Conservation (phyloP, 1,139 yeast species). For the Lodderomyces oxycetoniae region DNA sequence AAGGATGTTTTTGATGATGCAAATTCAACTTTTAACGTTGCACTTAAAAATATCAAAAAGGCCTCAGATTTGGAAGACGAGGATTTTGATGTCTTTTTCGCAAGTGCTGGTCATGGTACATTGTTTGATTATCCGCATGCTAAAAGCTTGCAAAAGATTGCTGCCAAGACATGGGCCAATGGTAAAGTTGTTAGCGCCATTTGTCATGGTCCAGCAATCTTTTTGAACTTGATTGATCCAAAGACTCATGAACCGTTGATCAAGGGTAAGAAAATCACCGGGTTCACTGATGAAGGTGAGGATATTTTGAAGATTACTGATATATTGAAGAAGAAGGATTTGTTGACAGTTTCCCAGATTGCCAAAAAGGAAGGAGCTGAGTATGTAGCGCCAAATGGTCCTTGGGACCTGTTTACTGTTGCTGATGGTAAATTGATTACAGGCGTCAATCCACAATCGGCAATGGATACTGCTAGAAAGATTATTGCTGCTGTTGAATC, state of each 20-base stretch:
- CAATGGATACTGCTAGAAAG: slow-evolving; percentile 42
- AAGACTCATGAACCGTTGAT: slow-evolving; percentile 40
- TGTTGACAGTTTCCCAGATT: slow-evolving; percentile 33
- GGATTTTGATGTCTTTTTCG: slow-evolving; percentile 52
- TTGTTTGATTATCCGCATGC: slow-evolving; percentile 55
- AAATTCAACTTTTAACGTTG: slow-evolving; percentile 33
- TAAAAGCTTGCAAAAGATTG: slow-evolving; percentile 39
- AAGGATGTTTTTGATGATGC: slow-evolving; percentile 31
- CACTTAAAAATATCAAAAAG: slow-evolving; percentile 32
- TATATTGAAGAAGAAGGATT: slow-evolving; percentile 28
- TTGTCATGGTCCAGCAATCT: slow-evolving; percentile 62
- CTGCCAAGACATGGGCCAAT: slow-evolving; percentile 40
- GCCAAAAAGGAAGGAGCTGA: slow-evolving; percentile 38
- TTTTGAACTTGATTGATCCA: slow-evolving; percentile 41
- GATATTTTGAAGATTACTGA: slow-evolving; percentile 31
- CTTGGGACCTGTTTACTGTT: slow-evolving; percentile 50
- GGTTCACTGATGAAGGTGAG: slow-evolving; percentile 59
- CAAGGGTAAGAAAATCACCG: slow-evolving; percentile 53
- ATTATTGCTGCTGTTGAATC: slow-evolving; percentile 11
- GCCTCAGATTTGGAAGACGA: slow-evolving; percentile 41
- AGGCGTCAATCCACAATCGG: slow-evolving; percentile 63
- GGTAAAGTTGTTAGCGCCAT: slow-evolving; percentile 60
- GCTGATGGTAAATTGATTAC: slow-evolving; percentile 54
- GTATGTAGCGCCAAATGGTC: slow-evolving; percentile 41
- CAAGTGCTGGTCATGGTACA: slow-evolving; percentile 67